These are phyloP conservation scores for Termitomyces sp. DNA, from an alignment of 768 basidiomycete genomes.

Conservation along the genomic window DNA sequence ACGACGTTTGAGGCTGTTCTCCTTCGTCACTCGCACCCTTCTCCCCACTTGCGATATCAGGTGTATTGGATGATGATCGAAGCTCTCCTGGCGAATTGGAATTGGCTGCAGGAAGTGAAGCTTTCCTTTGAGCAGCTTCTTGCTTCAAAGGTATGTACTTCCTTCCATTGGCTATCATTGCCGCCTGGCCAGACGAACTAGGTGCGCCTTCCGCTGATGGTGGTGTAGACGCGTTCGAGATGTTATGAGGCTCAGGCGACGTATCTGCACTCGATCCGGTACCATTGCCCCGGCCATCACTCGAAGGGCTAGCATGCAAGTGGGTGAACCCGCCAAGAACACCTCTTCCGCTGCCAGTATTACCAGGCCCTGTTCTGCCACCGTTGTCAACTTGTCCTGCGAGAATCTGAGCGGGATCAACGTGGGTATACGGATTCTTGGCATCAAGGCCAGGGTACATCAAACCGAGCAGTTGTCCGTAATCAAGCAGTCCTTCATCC, in stretches of 20 bases:
- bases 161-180: constrained; percentile 31
- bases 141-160: constrained; percentile 67
- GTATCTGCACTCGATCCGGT: constrained; percentile 61
- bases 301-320: constrained; percentile 74
- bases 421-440: constrained; percentile 61
- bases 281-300: constrained; percentile 76
- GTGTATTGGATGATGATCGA: constrained; percentile 61
- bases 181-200: constrained; percentile 15
- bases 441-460: constrained; percentile 52
- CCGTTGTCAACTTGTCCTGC: constrained; percentile 20
- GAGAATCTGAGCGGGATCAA: constrained; percentile 90
- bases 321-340: constrained; percentile 39
- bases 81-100: constrained; percentile 30
- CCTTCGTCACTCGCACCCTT: constrained; percentile 55
- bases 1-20: constrained; percentile 72
- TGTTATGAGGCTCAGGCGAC: constrained; percentile 70
- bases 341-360: constrained; percentile 20
- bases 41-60: constrained; percentile 42
- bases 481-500: constrained; percentile 58
- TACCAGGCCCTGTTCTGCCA: constrained; percentile 13
- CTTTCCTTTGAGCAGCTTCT: constrained; percentile 48
- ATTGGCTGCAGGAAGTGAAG: constrained; percentile 25
- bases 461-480: constrained; percentile 60
- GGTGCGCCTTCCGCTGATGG: constrained; percentile 53
- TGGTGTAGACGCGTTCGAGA: constrained; percentile 68